phyloP scores from a whole-genome alignment of 495 filamentous ascomycete genomes.

The Tuber magnatum region DNA sequence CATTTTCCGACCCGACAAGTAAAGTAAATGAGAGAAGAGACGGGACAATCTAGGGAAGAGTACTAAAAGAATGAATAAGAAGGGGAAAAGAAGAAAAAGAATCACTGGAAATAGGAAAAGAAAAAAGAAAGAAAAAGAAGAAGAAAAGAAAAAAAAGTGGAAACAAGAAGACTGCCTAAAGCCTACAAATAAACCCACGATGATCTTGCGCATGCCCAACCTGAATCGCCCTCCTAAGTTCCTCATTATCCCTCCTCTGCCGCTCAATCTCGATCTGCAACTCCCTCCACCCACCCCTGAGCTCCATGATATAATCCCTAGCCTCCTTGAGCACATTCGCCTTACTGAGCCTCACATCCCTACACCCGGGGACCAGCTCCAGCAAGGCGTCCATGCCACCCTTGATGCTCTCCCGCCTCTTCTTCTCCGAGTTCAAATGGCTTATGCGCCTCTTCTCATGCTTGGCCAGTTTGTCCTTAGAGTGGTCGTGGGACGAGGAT shows the following conservation, averaged over 20 bases:
- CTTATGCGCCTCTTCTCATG: constrained; percentile 39
- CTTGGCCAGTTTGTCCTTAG: constrained; percentile 35
- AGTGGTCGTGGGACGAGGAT: constrained; percentile 18
- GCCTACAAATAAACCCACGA: constrained; percentile 26
- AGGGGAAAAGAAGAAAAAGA: too few species aligned
- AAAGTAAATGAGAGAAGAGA: not conserved
- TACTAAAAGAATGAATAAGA: not conserved
- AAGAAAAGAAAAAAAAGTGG: not conserved
- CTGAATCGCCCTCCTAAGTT: constrained; percentile 25
- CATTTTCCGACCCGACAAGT: not conserved
- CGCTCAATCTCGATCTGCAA: constrained; percentile 31
- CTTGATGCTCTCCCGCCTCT: constrained; percentile 40
- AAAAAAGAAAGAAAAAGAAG: not conserved
- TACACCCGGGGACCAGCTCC: constrained; percentile 38
- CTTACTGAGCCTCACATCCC: constrained; percentile 34
- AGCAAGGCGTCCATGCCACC: constrained; percentile 41
- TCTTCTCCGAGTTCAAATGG: constrained; percentile 40
- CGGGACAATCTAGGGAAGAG: not conserved
- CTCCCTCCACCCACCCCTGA: constrained; percentile 21
- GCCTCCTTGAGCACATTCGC: constrained; percentile 40
- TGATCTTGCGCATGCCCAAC: constrained; percentile 31
- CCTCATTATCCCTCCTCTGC: constrained; percentile 28
- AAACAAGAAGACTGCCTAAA: constrained; percentile 14
- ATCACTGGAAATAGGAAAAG: not conserved
- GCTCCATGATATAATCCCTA: constrained; percentile 36